These are phyloP conservation scores for Sextonia rubra DNA, from an alignment of 164 flowering plant genomes.

Conservation along the genomic window DNA sequence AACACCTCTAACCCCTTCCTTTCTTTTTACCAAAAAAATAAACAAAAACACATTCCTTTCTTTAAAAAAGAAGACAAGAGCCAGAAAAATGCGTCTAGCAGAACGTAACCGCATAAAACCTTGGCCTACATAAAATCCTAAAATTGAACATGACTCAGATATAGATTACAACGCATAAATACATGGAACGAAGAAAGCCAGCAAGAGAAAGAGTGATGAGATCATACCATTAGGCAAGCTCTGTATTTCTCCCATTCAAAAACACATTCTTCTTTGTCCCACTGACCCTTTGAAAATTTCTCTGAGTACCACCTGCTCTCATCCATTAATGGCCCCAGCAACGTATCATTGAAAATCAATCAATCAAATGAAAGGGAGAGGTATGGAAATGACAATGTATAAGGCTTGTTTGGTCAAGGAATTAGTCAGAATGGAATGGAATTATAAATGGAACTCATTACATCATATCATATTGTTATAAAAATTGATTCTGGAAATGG, in stretches of 20 bases:
- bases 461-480: background rate
- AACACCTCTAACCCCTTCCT: no score
- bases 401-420: background rate
- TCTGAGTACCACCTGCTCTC: conserved; percentile 76
- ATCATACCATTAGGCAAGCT: conserved; percentile 71
- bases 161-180: no score
- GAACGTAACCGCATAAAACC: no score
- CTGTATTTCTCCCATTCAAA: conserved; percentile 81
- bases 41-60: no score
- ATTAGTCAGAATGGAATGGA: background rate
- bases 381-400: no score
- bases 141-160: no score
- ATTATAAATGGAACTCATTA: background rate
- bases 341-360: background rate
- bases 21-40: no score
- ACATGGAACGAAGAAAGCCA: background rate
- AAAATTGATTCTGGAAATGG: background rate
- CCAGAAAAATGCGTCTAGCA: no score
- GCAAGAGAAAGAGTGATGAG: background rate
- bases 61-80: no score
- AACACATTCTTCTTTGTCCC: conserved; percentile 79
- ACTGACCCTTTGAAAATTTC: conserved; percentile 79
- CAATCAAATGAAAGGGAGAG: background rate
- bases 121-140: no score
- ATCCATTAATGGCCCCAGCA: background rate